Percentiles rank a stretch among this genome's conserved stretches.
Evolutionary conservation across 768 basidiomycete genomes (phyloP).

Genomic region (Lentinula lateritia): DNA sequence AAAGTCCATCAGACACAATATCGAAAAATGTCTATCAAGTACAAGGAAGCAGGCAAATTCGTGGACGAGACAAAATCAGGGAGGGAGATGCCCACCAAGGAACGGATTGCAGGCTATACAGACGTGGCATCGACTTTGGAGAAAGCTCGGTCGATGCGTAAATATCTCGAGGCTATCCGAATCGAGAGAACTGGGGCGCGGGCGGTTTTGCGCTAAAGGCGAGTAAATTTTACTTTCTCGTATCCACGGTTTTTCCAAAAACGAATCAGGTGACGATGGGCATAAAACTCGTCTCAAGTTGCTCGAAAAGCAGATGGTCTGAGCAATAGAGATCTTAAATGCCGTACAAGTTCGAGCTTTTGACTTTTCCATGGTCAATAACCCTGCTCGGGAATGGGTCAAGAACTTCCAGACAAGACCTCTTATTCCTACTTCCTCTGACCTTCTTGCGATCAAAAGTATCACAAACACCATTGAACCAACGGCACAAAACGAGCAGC

Average conservation of each 20-base stretch:
- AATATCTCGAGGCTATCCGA: conserved; percentile 26
- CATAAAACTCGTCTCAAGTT: conserved; percentile 23
- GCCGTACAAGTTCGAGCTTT: conserved; percentile 14
- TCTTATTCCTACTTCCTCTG: background rate
- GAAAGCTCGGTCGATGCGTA: conserved; percentile 16
- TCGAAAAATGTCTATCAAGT: conserved; percentile 15
- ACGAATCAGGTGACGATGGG: conserved; percentile 19
- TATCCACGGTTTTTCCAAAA: background rate
- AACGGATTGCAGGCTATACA: conserved; percentile 9
- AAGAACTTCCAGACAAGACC: background rate
- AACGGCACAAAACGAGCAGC: background rate
- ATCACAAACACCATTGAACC: background rate
- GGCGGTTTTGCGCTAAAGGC: conserved; percentile 27
- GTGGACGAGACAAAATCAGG: conserved; percentile 16
- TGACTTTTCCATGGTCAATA: conserved; percentile 10
- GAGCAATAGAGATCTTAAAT: conserved; percentile 14
- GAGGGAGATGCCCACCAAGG: conserved; percentile 13
- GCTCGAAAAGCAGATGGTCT: conserved; percentile 22
- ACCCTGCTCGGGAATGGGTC: conserved; percentile 6
- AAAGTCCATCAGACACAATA: conserved; percentile 20
- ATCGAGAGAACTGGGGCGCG: conserved; percentile 24
- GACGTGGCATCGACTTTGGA: conserved; percentile 13
- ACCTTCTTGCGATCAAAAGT: background rate
- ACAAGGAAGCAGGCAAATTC: conserved; percentile 20
- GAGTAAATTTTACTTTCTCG: background rate